Conservation (phyloP, 257 asterid species). For the Salvia miltiorrhiza region DNA sequence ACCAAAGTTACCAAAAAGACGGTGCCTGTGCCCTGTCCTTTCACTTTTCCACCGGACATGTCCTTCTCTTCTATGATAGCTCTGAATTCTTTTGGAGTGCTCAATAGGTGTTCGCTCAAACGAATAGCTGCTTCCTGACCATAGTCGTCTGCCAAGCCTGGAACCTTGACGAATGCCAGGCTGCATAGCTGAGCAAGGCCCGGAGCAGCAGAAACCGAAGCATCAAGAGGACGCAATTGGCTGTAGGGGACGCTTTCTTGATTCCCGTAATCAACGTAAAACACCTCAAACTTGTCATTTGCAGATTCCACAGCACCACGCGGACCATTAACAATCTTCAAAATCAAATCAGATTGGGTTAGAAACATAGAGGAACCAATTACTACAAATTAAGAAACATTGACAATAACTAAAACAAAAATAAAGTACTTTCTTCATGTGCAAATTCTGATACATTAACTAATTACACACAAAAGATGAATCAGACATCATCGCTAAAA, state of each 20-base stretch:
- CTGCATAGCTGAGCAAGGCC: conserved; percentile 96
- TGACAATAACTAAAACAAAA: neutral
- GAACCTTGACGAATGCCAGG: conserved; percentile 81
- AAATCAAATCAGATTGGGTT: conserved; percentile 4
- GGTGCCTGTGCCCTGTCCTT: conserved; percentile 96
- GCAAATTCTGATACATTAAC: neutral
- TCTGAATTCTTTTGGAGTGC: conserved; percentile 60
- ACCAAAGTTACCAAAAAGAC: conserved; percentile 64
- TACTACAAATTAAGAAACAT: neutral
- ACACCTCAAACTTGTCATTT: conserved; percentile 82
- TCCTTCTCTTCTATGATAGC: conserved; percentile 81
- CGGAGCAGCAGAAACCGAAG: conserved; percentile 65
- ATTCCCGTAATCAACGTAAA: conserved; percentile 89
- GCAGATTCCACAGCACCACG: conserved; percentile 71
- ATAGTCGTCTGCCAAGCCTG: conserved; percentile 69
- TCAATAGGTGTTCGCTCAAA: conserved; percentile 59
- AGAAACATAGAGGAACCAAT: neutral
- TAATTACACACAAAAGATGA: too few species aligned
- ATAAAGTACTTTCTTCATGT: neutral
- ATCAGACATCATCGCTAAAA: neutral
- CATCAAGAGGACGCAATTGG: conserved; percentile 69
- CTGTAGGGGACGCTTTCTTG: conserved; percentile 81
- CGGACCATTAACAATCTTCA: conserved; percentile 75
- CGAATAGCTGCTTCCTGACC: conserved; percentile 86
- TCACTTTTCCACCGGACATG: conserved; percentile 84